These are phyloP conservation scores for Pogostemon cablin DNA, from an alignment of 257 asterid genomes.

Conservation along the genomic window DNA sequence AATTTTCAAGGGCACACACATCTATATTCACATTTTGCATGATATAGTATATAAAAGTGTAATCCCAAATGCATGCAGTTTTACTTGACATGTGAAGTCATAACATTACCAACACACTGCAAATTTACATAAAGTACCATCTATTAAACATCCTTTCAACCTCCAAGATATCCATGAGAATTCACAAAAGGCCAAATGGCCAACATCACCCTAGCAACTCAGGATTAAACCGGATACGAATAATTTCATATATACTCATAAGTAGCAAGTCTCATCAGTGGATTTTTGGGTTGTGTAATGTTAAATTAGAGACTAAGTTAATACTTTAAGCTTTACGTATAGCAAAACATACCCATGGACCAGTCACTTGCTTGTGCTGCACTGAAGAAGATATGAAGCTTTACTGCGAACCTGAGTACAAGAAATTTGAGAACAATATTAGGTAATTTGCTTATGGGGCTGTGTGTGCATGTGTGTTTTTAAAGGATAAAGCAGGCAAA, in stretches of 20 bases:
- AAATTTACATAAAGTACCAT: not conserved
- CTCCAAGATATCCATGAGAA: not conserved
- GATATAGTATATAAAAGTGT: too few species aligned
- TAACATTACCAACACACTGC: not conserved
- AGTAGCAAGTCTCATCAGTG: not conserved
- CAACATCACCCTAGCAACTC: not conserved
- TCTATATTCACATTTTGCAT: too few species aligned
- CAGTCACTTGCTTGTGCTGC: conserved; percentile 50
- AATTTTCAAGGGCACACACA: too few species aligned
- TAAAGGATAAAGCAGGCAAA: too few species aligned
- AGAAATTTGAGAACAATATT: not conserved
- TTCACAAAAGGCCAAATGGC: not conserved
- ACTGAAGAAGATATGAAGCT: conserved; percentile 93
- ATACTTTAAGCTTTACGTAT: not conserved
- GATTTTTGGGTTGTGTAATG: not conserved
- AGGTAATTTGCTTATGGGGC: not conserved
- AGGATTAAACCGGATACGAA: not conserved
- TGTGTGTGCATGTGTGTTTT: too few species aligned
- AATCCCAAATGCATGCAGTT: too few species aligned
- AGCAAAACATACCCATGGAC: conserved; percentile 23
- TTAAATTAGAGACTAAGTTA: not conserved
- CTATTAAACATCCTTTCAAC: not conserved
- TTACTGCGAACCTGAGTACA: conserved; percentile 75
- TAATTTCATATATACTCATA: not conserved
- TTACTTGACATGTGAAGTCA: not conserved